Evolutionary conservation across 768 basidiomycete genomes (phyloP).

Genomic region (Collybiopsis confluens): DNA sequence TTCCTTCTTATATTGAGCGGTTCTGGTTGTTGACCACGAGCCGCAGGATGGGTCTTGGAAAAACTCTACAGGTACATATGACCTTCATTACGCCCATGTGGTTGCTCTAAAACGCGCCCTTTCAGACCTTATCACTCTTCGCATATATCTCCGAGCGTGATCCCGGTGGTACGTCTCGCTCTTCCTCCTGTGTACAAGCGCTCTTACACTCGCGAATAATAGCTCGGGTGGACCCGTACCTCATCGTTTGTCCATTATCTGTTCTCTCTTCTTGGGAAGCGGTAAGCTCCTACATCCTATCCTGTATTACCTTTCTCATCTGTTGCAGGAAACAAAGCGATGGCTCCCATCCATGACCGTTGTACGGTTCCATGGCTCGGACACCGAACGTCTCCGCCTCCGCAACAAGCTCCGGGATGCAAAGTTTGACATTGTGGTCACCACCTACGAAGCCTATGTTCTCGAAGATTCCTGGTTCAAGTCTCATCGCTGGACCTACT

Average conservation of each 20-base stretch:
- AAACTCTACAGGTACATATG: slow-evolving; percentile 50
- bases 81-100: neutral
- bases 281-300: slow-evolving; percentile 24
- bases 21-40: neutral
- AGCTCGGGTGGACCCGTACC: slow-evolving; percentile 54
- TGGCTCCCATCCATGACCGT: slow-evolving; percentile 50
- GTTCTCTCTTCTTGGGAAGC: slow-evolving; percentile 57
- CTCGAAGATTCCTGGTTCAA: slow-evolving; percentile 61
- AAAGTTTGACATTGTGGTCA: slow-evolving; percentile 52
- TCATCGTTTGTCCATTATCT: slow-evolving; percentile 71
- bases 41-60: slow-evolving; percentile 59
- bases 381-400: slow-evolving; percentile 50
- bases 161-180: slow-evolving; percentile 23
- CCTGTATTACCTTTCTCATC: neutral
- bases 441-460: slow-evolving; percentile 65
- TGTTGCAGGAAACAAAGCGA: slow-evolving; percentile 42
- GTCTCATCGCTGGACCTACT: slow-evolving; percentile 50
- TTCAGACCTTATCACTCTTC: slow-evolving; percentile 55
- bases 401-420: slow-evolving; percentile 37
- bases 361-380: slow-evolving; percentile 60
- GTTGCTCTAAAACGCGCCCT: slow-evolving; percentile 8
- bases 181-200: neutral
- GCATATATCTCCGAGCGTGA: slow-evolving; percentile 60
- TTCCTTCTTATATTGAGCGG: no score
- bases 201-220: neutral